Evolutionary conservation across 768 basidiomycete genomes (phyloP), one percentile per base, ranked within the genome.

Genomic region (Clitopilus passeckerianus): DNA sequence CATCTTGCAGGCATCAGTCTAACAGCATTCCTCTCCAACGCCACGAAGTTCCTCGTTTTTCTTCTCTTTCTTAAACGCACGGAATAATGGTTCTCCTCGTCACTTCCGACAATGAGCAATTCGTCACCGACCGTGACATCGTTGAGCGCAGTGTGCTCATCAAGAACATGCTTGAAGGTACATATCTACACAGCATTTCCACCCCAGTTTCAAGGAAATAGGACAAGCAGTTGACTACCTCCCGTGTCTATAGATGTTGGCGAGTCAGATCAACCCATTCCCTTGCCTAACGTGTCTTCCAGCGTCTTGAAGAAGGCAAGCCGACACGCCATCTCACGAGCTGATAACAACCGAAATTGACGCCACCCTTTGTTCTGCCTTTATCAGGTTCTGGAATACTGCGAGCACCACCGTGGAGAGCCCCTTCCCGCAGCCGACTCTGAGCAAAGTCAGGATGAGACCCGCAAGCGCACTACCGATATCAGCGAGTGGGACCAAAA

Each of bases 401-500:
- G 97, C 84, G 95, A 98, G 69, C 95, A 98, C 76, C 97, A 99
- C 77, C 90, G 93, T 66, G 90, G 90, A 64, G 97, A 99, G 75
- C 94, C 95, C n/a, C 83, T 98, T 41, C 97, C 97, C 16, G 80
- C 88, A 41, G 81, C 89, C 9, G 92, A 94, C 64, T 78, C 87
- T 50, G 89, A 93, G 66, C 84, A 86, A 66, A 86, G 78, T 61
- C 89, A 90, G 66, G 96, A 98, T 61, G 97, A 98, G 76, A 91
- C 91, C 5, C 89, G 96, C 77, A 95, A 96, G 75, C 90, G 95
- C 72, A 95, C 94, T n/a, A 95, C 95, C 15, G 96, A 98, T 65
- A 98, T 99, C 75, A 89, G 87, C 63, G 97, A 99, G 71, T 99
- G 97, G 97, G 97, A 99, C 76, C 91, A 95, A 71, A 97, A 97